These are phyloP conservation scores for Populus tomentosa DNA, from an alignment of 441 rosid genomes.

Conservation along the genomic window DNA sequence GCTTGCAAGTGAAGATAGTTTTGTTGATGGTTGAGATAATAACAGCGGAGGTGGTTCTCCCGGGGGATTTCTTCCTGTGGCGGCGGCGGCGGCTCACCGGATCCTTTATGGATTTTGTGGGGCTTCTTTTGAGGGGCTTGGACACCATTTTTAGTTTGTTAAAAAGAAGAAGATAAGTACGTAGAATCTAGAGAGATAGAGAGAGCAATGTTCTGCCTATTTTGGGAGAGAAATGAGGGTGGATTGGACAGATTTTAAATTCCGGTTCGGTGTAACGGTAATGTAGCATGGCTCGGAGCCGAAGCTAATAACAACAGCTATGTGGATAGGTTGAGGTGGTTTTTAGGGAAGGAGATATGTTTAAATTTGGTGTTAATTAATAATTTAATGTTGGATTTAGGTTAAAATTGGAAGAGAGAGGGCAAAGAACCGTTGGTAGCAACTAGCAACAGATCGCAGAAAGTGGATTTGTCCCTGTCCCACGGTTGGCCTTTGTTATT, in stretches of 20 bases:
- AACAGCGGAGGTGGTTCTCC: constrained; percentile 29
- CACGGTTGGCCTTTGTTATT: neutral
- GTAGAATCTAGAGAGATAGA: neutral
- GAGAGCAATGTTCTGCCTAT: neutral
- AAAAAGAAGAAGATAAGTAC: neutral
- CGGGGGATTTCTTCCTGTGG: constrained; percentile 34
- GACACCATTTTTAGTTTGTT: constrained; percentile 34
- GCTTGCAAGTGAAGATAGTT: constrained; percentile 50
- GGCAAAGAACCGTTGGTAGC: too few relatives aligned
- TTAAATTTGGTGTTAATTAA: neutral
- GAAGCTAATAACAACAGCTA: constrained; percentile 22
- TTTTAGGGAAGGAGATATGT: neutral
- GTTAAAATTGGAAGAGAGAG: too few relatives aligned
- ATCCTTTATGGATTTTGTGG: constrained; percentile 28
- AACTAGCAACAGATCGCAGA: neutral
- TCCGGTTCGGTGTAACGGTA: constrained; percentile 55
- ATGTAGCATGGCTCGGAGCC: constrained; percentile 34
- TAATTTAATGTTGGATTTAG: neutral
- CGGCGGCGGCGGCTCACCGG: constrained; percentile 18
- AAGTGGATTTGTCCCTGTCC: neutral
- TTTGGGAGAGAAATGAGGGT: neutral
- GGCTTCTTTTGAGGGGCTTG: constrained; percentile 26
- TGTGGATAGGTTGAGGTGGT: neutral
- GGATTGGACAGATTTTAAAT: constrained; percentile 21
- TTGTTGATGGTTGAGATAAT: constrained; percentile 52